phyloP scores from a whole-genome alignment of 768 basidiomycete genomes.

The Amanita molliuscula region DNA sequence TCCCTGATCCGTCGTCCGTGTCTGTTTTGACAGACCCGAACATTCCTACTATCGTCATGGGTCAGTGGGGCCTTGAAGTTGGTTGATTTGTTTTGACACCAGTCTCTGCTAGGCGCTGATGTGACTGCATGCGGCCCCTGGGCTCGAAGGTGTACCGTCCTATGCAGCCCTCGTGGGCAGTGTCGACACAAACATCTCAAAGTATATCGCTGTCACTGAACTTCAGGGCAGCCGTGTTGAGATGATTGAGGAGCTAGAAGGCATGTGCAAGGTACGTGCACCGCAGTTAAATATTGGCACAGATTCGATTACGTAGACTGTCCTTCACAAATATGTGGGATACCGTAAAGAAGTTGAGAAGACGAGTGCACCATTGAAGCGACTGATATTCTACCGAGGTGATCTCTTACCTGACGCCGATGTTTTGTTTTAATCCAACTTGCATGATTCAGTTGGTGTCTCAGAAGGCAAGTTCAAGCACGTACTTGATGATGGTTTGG shows the following conservation, averaged over 20 bases:
- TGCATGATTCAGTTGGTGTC: slow-evolving; percentile 29
- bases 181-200: slow-evolving; percentile 59
- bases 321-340: slow-evolving; percentile 40
- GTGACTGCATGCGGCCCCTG: slow-evolving; percentile 77
- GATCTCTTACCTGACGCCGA: slow-evolving; percentile 14
- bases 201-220: slow-evolving; percentile 44
- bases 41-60: slow-evolving; percentile 72
- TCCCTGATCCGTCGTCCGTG: slow-evolving; percentile 53
- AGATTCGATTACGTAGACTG: slow-evolving; percentile 25
- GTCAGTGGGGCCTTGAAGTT: slow-evolving; percentile 22
- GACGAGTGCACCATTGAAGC: slow-evolving; percentile 31
- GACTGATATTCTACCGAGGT: slow-evolving; percentile 68
- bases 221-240: slow-evolving; percentile 56
- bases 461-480: slow-evolving; percentile 39
- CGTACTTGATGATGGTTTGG: slow-evolving; percentile 42
- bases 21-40: slow-evolving; percentile 49
- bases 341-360: slow-evolving; percentile 44
- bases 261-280: slow-evolving; percentile 47
- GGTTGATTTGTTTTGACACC: neutral
- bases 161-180: slow-evolving; percentile 70
- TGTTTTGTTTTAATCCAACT: slow-evolving; percentile 12
- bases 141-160: slow-evolving; percentile 60
- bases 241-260: slow-evolving; percentile 55
- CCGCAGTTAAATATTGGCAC: neutral
- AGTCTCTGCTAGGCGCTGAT: slow-evolving; percentile 45